Conservation (phyloP, 2,329 filamentous ascomycete genomes). For the Botryotinia globosa region DNA sequence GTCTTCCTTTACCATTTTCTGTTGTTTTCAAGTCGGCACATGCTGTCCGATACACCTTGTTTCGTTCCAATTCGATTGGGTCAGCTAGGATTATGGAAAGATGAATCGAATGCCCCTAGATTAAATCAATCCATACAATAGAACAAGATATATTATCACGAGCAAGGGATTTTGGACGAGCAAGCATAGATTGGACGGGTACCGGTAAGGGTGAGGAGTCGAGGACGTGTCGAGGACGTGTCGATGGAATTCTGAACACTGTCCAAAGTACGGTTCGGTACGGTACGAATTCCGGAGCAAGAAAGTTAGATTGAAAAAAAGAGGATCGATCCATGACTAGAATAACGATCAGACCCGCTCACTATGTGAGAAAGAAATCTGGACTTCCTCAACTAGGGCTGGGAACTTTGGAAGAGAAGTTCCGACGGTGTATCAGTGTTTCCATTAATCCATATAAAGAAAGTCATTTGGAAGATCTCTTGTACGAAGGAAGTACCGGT, state of each 20-base stretch:
- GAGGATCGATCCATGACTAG: neutral
- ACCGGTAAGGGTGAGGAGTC: neutral
- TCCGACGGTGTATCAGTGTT: neutral
- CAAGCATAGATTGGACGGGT: slow-evolving; percentile 4
- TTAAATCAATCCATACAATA: neutral
- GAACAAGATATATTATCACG: neutral
- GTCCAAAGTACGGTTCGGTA: neutral
- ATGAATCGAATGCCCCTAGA: slow-evolving; percentile 16
- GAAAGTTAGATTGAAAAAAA: neutral
- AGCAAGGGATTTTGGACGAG: neutral
- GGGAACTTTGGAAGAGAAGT: neutral
- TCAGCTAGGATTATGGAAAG: slow-evolving; percentile 19
- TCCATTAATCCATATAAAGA: neutral
- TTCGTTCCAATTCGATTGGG: slow-evolving; percentile 12
- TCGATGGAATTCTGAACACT: neutral
- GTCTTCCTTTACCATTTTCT: neutral
- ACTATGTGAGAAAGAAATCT: slow-evolving; percentile 3
- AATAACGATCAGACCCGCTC: neutral
- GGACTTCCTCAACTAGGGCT: neutral
- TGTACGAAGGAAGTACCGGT: neutral
- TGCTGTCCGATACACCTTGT: neutral
- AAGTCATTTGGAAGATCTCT: neutral
- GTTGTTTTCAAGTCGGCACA: neutral
- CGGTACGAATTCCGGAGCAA: neutral
- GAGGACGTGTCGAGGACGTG: no score